Evolutionary conservation across 106 monocot species (phyloP).

Genomic region (Dactylorhiza incarnata): DNA sequence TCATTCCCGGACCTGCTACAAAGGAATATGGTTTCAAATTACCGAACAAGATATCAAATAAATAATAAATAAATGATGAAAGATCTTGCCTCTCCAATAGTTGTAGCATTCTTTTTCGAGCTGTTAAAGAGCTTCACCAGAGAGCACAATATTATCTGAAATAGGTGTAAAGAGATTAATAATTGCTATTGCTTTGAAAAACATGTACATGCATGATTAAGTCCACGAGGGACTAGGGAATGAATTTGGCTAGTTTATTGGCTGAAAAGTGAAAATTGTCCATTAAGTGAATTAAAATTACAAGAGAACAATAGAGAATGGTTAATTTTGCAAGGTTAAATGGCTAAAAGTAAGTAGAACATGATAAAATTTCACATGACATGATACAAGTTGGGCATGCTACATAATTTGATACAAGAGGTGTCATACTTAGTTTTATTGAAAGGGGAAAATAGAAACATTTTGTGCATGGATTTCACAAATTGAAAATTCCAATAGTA

Average conservation of each 20-base stretch:
- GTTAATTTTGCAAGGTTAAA: background rate
- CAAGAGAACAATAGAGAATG: background rate
- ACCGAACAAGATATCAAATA: background rate
- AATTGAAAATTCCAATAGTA: background rate
- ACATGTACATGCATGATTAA: background rate
- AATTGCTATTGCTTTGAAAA: background rate
- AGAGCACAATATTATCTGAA: slow-evolving; percentile 88
- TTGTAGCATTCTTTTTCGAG: slow-evolving; percentile 51
- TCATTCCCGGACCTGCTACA: background rate
- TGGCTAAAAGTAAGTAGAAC: background rate
- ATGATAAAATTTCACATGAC: background rate
- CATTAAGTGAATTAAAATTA: background rate
- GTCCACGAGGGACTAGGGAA: background rate
- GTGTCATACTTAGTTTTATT: background rate
- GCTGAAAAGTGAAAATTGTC: background rate
- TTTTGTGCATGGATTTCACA: background rate
- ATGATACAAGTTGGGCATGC: background rate
- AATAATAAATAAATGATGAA: background rate
- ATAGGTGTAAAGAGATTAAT: background rate
- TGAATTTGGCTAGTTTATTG: background rate
- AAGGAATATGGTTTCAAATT: background rate
- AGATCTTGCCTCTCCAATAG: slow-evolving; percentile 61
- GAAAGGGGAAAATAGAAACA: background rate
- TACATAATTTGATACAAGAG: background rate
- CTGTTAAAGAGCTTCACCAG: slow-evolving; percentile 45